phyloP scores from a whole-genome alignment of 768 basidiomycete species.

The Fistulinella prunicolor region DNA sequence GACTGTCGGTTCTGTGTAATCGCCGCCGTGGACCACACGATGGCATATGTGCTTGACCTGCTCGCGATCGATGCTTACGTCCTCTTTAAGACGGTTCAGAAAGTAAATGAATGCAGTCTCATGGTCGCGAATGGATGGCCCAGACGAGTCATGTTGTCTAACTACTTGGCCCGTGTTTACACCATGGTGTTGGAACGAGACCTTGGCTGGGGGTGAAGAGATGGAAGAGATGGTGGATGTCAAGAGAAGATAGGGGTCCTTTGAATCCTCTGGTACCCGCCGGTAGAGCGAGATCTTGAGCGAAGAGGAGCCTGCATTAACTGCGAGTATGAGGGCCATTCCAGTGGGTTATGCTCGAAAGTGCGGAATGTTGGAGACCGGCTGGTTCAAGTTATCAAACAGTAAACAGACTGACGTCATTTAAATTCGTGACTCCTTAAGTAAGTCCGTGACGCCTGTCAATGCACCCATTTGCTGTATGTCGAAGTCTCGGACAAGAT shows the following conservation, averaged over 20 bases:
- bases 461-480: no score
- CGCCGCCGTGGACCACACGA: slow-evolving; percentile 86
- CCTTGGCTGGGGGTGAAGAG: slow-evolving; percentile 50
- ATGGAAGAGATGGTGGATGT: slow-evolving; percentile 57
- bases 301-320: slow-evolving; percentile 83
- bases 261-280: slow-evolving; percentile 25
- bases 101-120: slow-evolving; percentile 62
- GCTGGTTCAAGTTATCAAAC: no score
- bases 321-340: slow-evolving; percentile 56
- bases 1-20: slow-evolving; percentile 64
- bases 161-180: neutral
- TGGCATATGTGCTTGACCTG: slow-evolving; percentile 62
- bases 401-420: no score
- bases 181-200: slow-evolving; percentile 44
- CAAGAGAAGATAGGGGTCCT: slow-evolving; percentile 44
- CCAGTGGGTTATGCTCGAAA: no score
- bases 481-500: no score
- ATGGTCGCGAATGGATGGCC: slow-evolving; percentile 49
- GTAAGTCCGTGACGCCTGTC: no score
- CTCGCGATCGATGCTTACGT: slow-evolving; percentile 40
- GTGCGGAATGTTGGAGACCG: no score
- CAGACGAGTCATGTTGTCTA: slow-evolving; percentile 25
- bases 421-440: no score
- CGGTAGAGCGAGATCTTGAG: slow-evolving; percentile 76
- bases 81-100: slow-evolving; percentile 43